Evolutionary conservation across 2,329 filamentous ascomycete genomes (phyloP), one percentile per base, ranked within the genome.

Genomic region (Epichloe festucae): DNA sequence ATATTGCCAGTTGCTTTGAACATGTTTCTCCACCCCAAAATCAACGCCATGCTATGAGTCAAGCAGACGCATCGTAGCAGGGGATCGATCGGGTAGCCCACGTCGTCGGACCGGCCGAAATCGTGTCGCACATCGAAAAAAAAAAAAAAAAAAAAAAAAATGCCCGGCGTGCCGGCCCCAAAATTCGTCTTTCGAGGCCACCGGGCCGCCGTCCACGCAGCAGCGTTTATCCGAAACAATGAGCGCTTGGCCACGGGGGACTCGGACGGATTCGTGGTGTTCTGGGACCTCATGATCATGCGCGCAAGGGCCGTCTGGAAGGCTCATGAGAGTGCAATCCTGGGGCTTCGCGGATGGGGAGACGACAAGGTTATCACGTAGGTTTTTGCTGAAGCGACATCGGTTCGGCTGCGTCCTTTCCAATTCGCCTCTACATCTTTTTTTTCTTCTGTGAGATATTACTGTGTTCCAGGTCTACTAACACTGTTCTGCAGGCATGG

Each of bases 271-370:
- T 96, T 85, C 76, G 74, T 95, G 36, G 78, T 95, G 6, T 70
- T 89, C 21, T 98, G 93, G 93, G 84, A 87, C 63, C 72, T 95
- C 40, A 77, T 84, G 27, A 87, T 83, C 49, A 90, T 94, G 73
- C 78, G 93, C 36, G 80, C 91, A 0, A 75, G 81, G 8, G 87
- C 85, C 1, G 87, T 93, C 3, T 98, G 93, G 93, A 84, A 79
- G 60, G 87, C 89, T 1, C 93, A 98, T 65, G 73, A 80, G 44
- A 84, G 79, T 36, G 79, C 87, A 19, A 82, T 97, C 31, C 73
- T 97, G 15, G 87, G 84, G 4, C 73, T 93, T 41, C 76, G 76
- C 46, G 81, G 75, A 38, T 95, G 89, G 83, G 80, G 77, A 3
- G 58, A 67, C n/a, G 80, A 86, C 54, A 84, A 77, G 58, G 71